These are phyloP conservation scores for Tieghemiomyces parasiticus DNA, from an alignment of 192 early-diverging fungal genomes.

Conservation along the genomic window DNA sequence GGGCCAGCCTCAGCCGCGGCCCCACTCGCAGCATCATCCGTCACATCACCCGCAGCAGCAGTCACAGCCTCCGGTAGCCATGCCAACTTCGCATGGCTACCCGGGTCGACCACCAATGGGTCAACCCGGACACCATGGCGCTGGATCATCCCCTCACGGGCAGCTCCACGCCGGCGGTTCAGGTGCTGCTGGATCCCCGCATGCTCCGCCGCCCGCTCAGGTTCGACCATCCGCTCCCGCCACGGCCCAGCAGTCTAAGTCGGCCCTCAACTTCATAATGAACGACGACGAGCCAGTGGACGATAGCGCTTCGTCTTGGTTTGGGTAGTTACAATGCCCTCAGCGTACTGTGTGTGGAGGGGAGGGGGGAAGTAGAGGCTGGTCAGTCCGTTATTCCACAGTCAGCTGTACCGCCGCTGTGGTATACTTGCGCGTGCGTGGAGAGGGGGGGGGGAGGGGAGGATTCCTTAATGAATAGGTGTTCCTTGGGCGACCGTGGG, in stretches of 20 bases:
- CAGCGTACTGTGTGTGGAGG: too few species aligned
- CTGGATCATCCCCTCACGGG: neutral
- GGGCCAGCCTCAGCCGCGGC: neutral
- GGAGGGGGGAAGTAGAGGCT: too few species aligned
- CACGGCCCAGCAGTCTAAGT: neutral
- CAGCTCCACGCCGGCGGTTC: neutral
- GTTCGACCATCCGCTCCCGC: neutral
- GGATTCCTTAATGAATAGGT: too few species aligned
- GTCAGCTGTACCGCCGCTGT: too few species aligned
- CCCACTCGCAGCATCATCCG: neutral
- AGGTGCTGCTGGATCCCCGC: neutral
- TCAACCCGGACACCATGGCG: neutral
- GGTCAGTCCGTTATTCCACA: too few species aligned
- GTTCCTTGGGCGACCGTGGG: too few species aligned
- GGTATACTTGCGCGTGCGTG: too few species aligned
- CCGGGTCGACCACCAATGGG: neutral
- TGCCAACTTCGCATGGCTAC: too few species aligned
- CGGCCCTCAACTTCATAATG: neutral
- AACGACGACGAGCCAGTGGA: neutral
- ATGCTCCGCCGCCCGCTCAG: neutral
- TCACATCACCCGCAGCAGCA: neutral
- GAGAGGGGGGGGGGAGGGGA: too few species aligned
- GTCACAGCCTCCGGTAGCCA: too few species aligned
- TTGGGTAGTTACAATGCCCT: neutral
- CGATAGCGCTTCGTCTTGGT: neutral